Evolutionary conservation across 2,329 filamentous ascomycete genomes (phyloP).

Genomic region (Lecanosticta acicola): DNA sequence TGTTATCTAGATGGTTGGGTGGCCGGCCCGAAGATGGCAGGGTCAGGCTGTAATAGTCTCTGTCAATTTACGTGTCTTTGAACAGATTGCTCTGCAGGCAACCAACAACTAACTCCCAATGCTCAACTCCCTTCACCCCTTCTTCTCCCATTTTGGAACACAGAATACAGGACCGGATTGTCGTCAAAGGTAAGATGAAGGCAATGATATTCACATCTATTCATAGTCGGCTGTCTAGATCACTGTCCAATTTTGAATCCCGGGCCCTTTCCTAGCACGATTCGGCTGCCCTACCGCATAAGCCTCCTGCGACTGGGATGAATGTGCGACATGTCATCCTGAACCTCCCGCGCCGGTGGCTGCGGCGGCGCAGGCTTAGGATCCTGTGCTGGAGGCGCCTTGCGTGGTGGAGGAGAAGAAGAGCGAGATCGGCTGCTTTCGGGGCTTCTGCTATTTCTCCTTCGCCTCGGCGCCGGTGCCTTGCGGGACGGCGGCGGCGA

Average conservation of each 20-base stretch:
- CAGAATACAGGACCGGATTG: too few relatives aligned
- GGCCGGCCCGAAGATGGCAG: slow-evolving; percentile 28
- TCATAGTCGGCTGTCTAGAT: too few relatives aligned
- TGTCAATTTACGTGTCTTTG: too few relatives aligned
- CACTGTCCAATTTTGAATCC: too few relatives aligned
- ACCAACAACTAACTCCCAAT: too few relatives aligned
- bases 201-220: too few relatives aligned
- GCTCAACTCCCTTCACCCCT: too few relatives aligned
- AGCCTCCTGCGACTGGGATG: slow-evolving; percentile 33
- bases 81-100: too few relatives aligned
- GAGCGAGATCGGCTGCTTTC: slow-evolving; percentile 24
- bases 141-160: too few relatives aligned
- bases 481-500: slow-evolving; percentile 20
- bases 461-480: slow-evolving; percentile 21
- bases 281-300: too few relatives aligned
- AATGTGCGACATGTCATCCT: slow-evolving; percentile 32
- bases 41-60: slow-evolving; percentile 29
- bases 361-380: slow-evolving; percentile 4
- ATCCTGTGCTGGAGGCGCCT: neutral
- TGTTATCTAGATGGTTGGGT: slow-evolving; percentile 32
- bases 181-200: too few relatives aligned
- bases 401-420: slow-evolving; percentile 21
- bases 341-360: slow-evolving; percentile 7
- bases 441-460: slow-evolving; percentile 28
- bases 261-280: too few relatives aligned